A percentile compares a stretch with the other conserved stretches of the same genome.
Evolutionary conservation across 2,329 filamentous ascomycete genomes (phyloP).

Genomic region (Lachnellula subtilissima): DNA sequence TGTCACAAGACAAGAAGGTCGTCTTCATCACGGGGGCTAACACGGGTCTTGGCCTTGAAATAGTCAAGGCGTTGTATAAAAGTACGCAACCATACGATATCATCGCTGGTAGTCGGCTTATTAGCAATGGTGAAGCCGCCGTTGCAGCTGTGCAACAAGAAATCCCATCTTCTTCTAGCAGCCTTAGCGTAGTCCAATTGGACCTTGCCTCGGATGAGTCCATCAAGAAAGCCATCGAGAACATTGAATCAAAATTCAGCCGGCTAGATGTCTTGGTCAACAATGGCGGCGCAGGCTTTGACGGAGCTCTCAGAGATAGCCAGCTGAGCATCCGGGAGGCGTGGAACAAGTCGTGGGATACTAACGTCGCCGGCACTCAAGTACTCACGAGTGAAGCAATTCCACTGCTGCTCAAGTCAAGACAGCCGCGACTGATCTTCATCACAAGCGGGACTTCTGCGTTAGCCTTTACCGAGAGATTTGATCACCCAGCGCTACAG

Average conservation of each 20-base stretch:
- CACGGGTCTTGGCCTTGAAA: slow-evolving; percentile 37
- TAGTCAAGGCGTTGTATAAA: slow-evolving; percentile 25
- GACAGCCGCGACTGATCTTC: slow-evolving; percentile 42
- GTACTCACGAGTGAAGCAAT: slow-evolving; percentile 33
- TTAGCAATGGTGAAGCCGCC: slow-evolving; percentile 39
- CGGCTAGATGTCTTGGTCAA: slow-evolving; percentile 35
- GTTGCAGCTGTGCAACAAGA: slow-evolving; percentile 19
- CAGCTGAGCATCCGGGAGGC: slow-evolving; percentile 28
- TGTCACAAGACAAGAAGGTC: slow-evolving; percentile 16
- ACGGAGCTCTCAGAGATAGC: slow-evolving; percentile 6
- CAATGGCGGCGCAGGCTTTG: slow-evolving; percentile 26
- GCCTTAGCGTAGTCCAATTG: slow-evolving; percentile 25
- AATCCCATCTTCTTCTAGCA: slow-evolving; percentile 14
- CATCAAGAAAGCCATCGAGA: slow-evolving; percentile 29
- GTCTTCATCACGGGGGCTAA: slow-evolving; percentile 40
- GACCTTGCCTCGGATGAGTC: slow-evolving; percentile 32
- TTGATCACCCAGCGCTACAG: slow-evolving; percentile 10
- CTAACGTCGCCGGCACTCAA: slow-evolving; percentile 40
- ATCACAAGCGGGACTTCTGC: slow-evolving; percentile 40
- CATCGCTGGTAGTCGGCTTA: slow-evolving; percentile 39
- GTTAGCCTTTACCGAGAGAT: slow-evolving; percentile 29
- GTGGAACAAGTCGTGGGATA: slow-evolving; percentile 38
- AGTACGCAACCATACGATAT: slow-evolving; percentile 28
- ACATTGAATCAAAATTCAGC: slow-evolving; percentile 27
- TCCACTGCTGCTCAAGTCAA: slow-evolving; percentile 40